These are phyloP conservation scores for Colletotrichum sojae DNA, from an alignment of 2,329 filamentous ascomycete species.

Conservation along the genomic window DNA sequence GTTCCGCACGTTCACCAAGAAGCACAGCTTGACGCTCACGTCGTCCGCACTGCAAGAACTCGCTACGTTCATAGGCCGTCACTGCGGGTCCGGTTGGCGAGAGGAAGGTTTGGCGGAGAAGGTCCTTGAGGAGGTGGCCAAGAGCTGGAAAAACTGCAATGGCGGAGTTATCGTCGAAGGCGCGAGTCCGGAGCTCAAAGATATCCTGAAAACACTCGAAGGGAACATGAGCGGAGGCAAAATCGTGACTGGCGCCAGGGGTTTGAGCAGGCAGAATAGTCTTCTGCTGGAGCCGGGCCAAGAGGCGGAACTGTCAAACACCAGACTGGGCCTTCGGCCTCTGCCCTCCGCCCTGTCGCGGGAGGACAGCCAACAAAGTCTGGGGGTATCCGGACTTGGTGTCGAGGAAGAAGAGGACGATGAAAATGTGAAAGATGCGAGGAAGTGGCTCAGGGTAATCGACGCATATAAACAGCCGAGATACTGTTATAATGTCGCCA, in stretches of 20 bases:
- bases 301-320: slow-evolving; percentile 67
- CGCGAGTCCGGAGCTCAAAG: slow-evolving; percentile 79
- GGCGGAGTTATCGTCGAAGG: slow-evolving; percentile 94
- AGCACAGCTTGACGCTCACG: slow-evolving; percentile 93
- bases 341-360: slow-evolving; percentile 58
- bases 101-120: slow-evolving; percentile 94
- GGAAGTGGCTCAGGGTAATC: slow-evolving; percentile 88
- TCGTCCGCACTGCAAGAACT: slow-evolving; percentile 88
- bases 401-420: slow-evolving; percentile 70
- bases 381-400: slow-evolving; percentile 69
- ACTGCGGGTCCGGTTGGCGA: slow-evolving; percentile 96
- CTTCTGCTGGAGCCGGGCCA: slow-evolving; percentile 71
- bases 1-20: slow-evolving; percentile 97
- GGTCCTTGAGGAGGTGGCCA: slow-evolving; percentile 91
- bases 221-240: slow-evolving; percentile 91
- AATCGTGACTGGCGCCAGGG: slow-evolving; percentile 66
- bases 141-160: slow-evolving; percentile 90
- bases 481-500: slow-evolving; percentile 80
- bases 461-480: slow-evolving; percentile 89
- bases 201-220: slow-evolving; percentile 87
- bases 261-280: slow-evolving; percentile 74
- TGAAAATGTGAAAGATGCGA: slow-evolving; percentile 75
- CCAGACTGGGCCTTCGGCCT: slow-evolving; percentile 68
- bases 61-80: slow-evolving; percentile 89
- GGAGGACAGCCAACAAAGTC: slow-evolving; percentile 77